Evolutionary conservation across 768 basidiomycete species (phyloP).

Genomic region (Gymnopilus dilepis): DNA sequence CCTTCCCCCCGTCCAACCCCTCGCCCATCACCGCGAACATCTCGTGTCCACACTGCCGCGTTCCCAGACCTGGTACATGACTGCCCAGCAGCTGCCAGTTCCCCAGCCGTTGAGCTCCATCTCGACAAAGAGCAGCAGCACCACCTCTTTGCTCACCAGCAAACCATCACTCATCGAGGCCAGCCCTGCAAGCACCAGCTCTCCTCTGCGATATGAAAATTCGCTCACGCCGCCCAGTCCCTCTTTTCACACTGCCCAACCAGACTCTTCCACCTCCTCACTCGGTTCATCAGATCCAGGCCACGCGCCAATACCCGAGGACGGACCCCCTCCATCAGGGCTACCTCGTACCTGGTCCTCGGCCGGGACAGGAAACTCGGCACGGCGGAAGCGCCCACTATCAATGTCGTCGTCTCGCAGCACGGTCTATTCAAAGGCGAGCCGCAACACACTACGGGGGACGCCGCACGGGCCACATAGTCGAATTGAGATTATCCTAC

Average conservation of each 20-base stretch:
- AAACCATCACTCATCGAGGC: conserved; percentile 20
- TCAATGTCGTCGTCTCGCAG: conserved; percentile 44
- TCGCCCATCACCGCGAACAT: conserved; percentile 64
- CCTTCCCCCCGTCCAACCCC: conserved; percentile 67
- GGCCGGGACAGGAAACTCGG: conserved; percentile 9
- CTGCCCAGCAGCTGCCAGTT: conserved; percentile 29
- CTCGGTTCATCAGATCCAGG: conserved; percentile 23
- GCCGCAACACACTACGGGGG: conserved; percentile 52
- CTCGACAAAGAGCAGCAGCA: conserved; percentile 40
- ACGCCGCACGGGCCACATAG: conserved; percentile 66
- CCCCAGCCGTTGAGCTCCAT: conserved; percentile 22
- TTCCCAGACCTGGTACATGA: conserved; percentile 24
- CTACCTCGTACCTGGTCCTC: conserved; percentile 16
- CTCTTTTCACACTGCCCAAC: conserved; percentile 31
- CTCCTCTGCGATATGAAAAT: conserved; percentile 21
- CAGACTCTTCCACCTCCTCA: conserved; percentile 36
- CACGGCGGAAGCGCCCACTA: conserved; percentile 37
- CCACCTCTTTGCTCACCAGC: conserved; percentile 36
- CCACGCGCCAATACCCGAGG: conserved; percentile 15
- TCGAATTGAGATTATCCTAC: conserved; percentile 70
- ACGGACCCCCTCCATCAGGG: conserved; percentile 19
- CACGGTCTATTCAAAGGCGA: conserved; percentile 36
- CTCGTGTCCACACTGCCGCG: conserved; percentile 40
- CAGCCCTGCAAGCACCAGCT: conserved; percentile 11
- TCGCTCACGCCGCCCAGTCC: conserved; percentile 28